Evolutionary conservation across 257 asterid species (phyloP), one percentile per base, ranked within the genome.

Genomic region (Plantago ovata): DNA sequence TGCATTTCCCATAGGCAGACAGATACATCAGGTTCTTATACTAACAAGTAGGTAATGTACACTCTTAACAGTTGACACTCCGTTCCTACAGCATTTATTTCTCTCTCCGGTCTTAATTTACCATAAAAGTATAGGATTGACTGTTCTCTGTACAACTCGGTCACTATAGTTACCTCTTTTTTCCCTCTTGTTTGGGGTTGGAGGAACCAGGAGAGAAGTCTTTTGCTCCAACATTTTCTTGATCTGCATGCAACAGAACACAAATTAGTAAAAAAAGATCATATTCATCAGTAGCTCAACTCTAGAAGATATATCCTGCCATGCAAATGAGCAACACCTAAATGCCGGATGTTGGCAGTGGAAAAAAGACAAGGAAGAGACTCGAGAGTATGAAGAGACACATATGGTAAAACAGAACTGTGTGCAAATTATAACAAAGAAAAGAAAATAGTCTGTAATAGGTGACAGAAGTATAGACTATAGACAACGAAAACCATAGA

Each of bases 161-260:
- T 9, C 39, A 45, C 36, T 58, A 58, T 14, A 58, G 44, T 46
- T 73, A 89, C 97, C 95, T 84, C 77, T 68, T 84, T 68, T 75
- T 63, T 16, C 59, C 83, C 64, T 12, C 77, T 67, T 75, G 87
- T 67, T 51, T 61, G 63, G 66, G 66, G 53, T 70, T 76, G 28
- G 64, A 42, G 18, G 72, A 62, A 49, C 73, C 80, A 33, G 69
- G 60, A 22, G 36, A 43, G 53, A 56, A 48, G 59, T 73, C 76
- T 72, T 57, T 74, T 32, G 43, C 73, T 53, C 69, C 77, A 38
- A 42, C 60, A 57, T 63, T 69, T 47, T 41, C 69, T 42, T 63
- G 77, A 28, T 83, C 88, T 85, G 57, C 45, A 53, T 24, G 44
- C 45, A 42, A 71, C 28, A 50, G 69, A 47, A 75, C 24, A 22